phyloP scores from a whole-genome alignment of 176 grass and related monocot species.

The Aegilops longissima region DNA sequence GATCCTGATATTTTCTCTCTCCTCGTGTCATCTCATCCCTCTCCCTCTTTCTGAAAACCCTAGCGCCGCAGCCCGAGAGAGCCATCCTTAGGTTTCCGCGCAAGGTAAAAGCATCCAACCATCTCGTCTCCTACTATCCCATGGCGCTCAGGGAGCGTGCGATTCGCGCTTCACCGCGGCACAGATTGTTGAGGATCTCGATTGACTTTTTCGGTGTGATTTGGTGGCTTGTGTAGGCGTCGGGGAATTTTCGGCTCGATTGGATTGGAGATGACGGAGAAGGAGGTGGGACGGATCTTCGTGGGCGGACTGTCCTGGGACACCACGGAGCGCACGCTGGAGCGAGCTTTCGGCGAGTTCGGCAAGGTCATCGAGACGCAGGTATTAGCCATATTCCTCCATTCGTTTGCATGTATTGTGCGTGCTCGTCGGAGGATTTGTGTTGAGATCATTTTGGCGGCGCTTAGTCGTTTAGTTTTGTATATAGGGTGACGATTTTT shows the following conservation, averaged over 20 bases:
- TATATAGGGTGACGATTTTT: neutral
- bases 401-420: neutral
- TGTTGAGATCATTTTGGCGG: neutral
- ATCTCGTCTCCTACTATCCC: neutral
- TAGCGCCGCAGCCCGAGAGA: conserved; percentile 25
- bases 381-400: conserved; percentile 29
- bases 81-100: conserved; percentile 22
- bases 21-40: neutral
- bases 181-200: neutral
- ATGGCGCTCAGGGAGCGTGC: neutral
- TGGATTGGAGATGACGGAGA: conserved; percentile 53
- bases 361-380: conserved; percentile 84
- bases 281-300: conserved; percentile 83
- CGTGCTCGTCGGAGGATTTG: neutral
- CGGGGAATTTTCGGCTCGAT: conserved; percentile 8
- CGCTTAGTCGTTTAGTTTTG: neutral
- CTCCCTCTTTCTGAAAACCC: conserved; percentile 35
- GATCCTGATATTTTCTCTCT: neutral
- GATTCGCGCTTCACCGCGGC: neutral
- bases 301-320: conserved; percentile 87
- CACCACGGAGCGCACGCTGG: conserved; percentile 71
- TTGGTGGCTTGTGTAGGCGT: conserved; percentile 28
- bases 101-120: conserved; percentile 18
- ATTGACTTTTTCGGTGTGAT: neutral
- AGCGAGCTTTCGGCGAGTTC: conserved; percentile 64